Base-by-base conservation (phyloP, 805 yeast genomes). In the Yamadazyma tumulicola region DNA sequence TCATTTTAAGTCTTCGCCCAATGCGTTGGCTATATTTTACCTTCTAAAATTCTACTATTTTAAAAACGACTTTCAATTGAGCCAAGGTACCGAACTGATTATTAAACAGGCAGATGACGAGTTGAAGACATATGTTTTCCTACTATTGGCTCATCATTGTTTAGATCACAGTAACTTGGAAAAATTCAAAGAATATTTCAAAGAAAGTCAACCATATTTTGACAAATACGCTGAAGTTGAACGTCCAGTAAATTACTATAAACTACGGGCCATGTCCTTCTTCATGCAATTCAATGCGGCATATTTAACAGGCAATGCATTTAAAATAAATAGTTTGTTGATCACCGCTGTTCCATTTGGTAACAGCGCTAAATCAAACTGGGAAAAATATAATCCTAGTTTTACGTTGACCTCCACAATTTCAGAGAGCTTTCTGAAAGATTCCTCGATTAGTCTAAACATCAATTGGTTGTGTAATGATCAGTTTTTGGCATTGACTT, bases 381-480 rank as follows among this genome's bases (percentile, higher is more conserved):
- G 37, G 37, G 6, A 22, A 20, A 27, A 27, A 21, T 27, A 26
- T 28, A 24, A 28, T 17, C 29, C 29, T 12, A 7, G 19, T 12
- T 26, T 12, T 6, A 7, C 8, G 11, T 9, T 25, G 9, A 9
- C 8, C 12, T 8, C 28, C 9, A n/a, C 9, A 21, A 9, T 21
- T 9, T 9, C 23, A 21, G 23, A 21, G n/a, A 21, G 23, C 23
- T 20, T 11, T 16, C 12, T 11, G 27, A 16, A 16, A 12, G 27
- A 24, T 24, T 7, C n/a, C 27, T 8, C 25, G 3, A 16, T 34
- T 9, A 17, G 13, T 8, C 29, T 34, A 6, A 22, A 24, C 8
- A 16, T 35, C 14, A 19, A 35, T 13, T 35, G 38, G 38, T 17
- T 35, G 13, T 29, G 34, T 20, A 30, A 25, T 7, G 34, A 35